Percentiles rank a stretch among this genome's conserved stretches.
phyloP scores from a whole-genome alignment of 2,329 filamentous ascomycete genomes.

The Conoideocrella luteorostrata region DNA sequence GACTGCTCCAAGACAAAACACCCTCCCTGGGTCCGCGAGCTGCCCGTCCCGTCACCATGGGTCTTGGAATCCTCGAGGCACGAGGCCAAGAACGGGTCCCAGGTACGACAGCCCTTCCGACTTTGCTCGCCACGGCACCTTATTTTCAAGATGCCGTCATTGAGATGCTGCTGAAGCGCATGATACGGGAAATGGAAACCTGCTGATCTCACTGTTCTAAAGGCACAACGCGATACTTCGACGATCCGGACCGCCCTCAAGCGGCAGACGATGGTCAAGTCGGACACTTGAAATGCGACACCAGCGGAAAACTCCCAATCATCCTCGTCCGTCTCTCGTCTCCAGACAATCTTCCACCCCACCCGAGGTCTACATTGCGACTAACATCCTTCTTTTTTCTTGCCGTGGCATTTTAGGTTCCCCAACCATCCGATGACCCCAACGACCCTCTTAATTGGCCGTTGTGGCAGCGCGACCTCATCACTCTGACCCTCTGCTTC shows the following conservation, averaged over 20 bases:
- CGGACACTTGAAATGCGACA: conserved; percentile 63
- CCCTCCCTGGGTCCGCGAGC: no score
- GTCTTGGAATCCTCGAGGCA: conserved; percentile 67
- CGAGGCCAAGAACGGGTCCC: conserved; percentile 62
- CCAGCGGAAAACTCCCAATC: conserved; percentile 57
- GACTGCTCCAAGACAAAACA: no score
- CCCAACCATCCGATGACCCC: conserved; percentile 84
- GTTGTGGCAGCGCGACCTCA: conserved; percentile 75
- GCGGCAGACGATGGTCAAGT: conserved; percentile 31
- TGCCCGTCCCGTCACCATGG: conserved; percentile 21
- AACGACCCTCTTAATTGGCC: conserved; percentile 87
- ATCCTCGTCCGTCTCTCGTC: conserved; percentile 55
- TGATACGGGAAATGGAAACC: no score
- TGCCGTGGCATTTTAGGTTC: no score
- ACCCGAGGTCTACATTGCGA: no score
- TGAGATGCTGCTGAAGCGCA: no score
- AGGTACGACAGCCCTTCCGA: conserved; percentile 43
- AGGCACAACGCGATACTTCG: conserved; percentile 60
- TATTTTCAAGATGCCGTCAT: no score
- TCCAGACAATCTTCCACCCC: no score
- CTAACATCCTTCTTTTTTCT: no score
- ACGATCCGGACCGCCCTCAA: conserved; percentile 47
- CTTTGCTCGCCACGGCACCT: no score
- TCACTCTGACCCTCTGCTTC: conserved; percentile 71
- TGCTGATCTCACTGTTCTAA: no score